Evolutionary conservation across 140 eudicot genomes (phyloP).

Genomic region (Bidens hawaiensis): DNA sequence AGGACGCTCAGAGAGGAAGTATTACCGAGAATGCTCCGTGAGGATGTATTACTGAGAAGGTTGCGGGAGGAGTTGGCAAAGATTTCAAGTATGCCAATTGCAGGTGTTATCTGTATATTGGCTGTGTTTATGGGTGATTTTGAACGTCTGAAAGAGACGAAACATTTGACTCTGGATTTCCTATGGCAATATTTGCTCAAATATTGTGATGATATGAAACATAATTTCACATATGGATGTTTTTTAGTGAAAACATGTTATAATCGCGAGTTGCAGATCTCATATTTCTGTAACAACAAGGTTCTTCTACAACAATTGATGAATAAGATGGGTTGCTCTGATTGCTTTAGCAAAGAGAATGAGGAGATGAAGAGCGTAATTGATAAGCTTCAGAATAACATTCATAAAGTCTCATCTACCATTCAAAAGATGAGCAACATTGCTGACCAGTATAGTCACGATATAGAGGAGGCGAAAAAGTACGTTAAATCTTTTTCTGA

Average conservation of each 20-base stretch:
- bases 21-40: too few relatives aligned
- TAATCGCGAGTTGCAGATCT: background rate
- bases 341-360: background rate
- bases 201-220: background rate
- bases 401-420: background rate
- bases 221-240: background rate
- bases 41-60: background rate
- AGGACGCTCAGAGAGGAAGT: background rate
- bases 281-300: background rate
- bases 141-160: background rate
- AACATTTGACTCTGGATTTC: background rate
- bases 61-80: background rate
- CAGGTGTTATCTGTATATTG: background rate
- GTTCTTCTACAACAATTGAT: background rate
- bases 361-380: background rate
- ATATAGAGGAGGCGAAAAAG: too few relatives aligned
- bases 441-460: too few relatives aligned
- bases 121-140: background rate
- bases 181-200: background rate
- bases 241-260: background rate
- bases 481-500: too few relatives aligned
- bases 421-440: background rate
- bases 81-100: background rate
- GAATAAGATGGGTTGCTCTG: background rate
- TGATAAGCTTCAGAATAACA: background rate